Conservation (phyloP, 345 rosid genomes). For the Citrus trifoliata region DNA sequence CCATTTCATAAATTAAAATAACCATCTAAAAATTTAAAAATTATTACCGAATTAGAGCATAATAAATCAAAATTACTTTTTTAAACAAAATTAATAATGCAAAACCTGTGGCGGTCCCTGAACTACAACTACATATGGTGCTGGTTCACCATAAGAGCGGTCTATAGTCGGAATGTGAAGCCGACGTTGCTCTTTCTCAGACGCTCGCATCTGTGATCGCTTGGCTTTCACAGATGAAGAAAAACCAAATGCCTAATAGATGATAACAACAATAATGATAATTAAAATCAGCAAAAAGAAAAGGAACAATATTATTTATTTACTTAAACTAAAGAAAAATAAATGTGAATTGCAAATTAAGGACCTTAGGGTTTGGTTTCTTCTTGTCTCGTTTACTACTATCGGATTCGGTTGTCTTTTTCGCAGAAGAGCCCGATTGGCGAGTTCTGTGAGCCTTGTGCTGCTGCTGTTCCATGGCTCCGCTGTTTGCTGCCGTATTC, state of each 20-base stretch:
- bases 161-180: constrained; percentile 76
- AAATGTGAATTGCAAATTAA: neutral
- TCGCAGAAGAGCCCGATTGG: constrained; percentile 63
- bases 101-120: constrained; percentile 83
- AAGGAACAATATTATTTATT: neutral
- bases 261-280: neutral
- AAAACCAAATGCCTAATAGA: constrained; percentile 61
- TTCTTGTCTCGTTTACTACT: constrained; percentile 44
- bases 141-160: constrained; percentile 72
- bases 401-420: constrained; percentile 45
- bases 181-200: constrained; percentile 84
- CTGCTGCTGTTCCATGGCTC: constrained; percentile 25
- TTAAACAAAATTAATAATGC: too few relatives aligned
- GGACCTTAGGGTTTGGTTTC: constrained; percentile 63
- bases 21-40: neutral
- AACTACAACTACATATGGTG: constrained; percentile 81
- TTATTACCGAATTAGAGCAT: neutral
- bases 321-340: neutral
- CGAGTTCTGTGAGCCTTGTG: constrained; percentile 71
- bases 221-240: constrained; percentile 61
- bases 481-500: constrained; percentile 15
- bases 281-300: neutral
- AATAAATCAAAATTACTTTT: neutral
- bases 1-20: constrained; percentile 1
- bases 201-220: constrained; percentile 53